Base-by-base conservation (phyloP, 2,329 filamentous ascomycete genomes). In the Exophiala sideris region DNA sequence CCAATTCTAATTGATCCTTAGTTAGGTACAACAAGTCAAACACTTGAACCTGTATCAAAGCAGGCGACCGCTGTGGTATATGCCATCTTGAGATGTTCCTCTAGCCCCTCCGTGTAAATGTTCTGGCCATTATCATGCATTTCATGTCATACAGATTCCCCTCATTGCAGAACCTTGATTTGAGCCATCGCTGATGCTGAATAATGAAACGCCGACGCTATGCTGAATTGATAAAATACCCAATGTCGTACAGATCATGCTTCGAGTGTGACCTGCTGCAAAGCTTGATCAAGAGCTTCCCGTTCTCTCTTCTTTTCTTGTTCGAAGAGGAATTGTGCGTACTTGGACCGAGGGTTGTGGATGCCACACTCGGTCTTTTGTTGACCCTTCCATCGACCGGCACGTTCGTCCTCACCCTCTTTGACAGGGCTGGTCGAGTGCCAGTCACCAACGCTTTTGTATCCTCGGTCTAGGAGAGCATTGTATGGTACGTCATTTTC, bases 371-470 rank as follows among this genome's bases (percentile, higher is more conserved):
- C 94, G 12, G 91, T 95, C 86, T 99, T 99, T 67, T 81, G 77
- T 72, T 91, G 88, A 58, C 94, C 94, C 81, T 96, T 96, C 94
- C 94, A 99, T 64, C 94, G 86, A 54, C 94, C 94, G 7, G 94
- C 88, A 48, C 94, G 87, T 82, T 99, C 94, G 67, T 97, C 94
- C 75, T 99, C 94, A 62, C 89, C 89, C 55, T 92, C 90, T 60
- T 80, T 84, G 57, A 97, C 91, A 10, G 94, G 91, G 64, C 84
- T 87, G 3, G 94, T 99, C 47, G 91, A 96, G 80, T 99, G 94
- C 89, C 91, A 97, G 79, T 99, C 94, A 58, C 94, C 94, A 59
- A 99, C 81, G 62, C 90, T 96, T 81, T 97, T 96, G 81, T 99
- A 99, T n/a, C 94, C 94, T 56, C 79, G 81, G 74, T 96, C 89